Base-by-base conservation (phyloP, 441 rosid genomes). In the Syzygium malaccense region DNA sequence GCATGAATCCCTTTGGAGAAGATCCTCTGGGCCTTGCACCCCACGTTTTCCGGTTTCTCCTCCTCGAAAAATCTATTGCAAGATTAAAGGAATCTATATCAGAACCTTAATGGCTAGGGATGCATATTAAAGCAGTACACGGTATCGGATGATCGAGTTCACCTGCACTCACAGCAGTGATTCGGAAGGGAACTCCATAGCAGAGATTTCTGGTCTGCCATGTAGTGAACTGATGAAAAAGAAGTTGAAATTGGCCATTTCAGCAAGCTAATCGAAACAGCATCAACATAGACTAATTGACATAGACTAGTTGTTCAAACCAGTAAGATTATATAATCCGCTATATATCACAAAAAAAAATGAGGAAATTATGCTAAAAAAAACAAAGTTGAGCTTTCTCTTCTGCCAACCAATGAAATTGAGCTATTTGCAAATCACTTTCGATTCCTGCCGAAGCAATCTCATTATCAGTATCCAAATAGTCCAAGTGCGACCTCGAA, bases 41-140 rank as follows among this genome's bases (percentile, higher is more conserved):
- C 28, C 95, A 89, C 45, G 87, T 80, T 90, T 89, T 95, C 90
- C 93, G 94, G 37, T 89, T 94, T 91, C 93, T 98, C 95, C 92
- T 94, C 93, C 90, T 92, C 18, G 96, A 91, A 93, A 94, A 98
- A 91, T 98, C 99, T 97, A 92, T 87, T 80, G 13, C 28, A 86
- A 71, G 80, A 88, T 85, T 80, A 57, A 54, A 88, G 8, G 56
- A 85, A 86, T 75, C 4, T 88, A 68, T 71, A 41, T 19, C 68
- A 55, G 32, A 89, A 75, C 51, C 13, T 37, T 12, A 25, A 23
- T 41, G 13, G 53, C 51, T 12, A 75, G n/a, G 53, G 83, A 41
- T 13, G 51, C 17, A 19, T 55, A 56, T 32, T 66, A 87, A 88
- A 86, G 86, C 18, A 79, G 58, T 26, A 55, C 37, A 32, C 45